Evolutionary conservation across 495 filamentous ascomycete genomes (phyloP).

Genomic region (Neurospora sp.): DNA sequence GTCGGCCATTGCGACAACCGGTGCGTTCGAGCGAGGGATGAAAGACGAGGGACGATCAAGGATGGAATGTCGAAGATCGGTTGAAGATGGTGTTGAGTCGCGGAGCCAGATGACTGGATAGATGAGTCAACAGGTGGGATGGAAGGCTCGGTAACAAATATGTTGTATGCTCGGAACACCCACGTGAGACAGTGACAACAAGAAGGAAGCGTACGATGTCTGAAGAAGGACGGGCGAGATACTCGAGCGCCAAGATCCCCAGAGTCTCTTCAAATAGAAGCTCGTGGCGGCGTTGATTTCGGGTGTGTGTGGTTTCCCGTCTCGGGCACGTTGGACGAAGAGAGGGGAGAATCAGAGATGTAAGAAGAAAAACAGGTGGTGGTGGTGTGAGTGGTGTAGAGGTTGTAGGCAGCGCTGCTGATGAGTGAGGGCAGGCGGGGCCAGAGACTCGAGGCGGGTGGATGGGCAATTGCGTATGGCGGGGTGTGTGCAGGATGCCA

Average conservation of each 20-base stretch:
- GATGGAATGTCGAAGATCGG: neutral
- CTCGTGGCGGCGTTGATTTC: neutral
- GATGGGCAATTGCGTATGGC: neutral
- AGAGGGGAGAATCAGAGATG: neutral
- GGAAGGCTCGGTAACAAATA: neutral
- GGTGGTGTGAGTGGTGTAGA: neutral
- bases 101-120: neutral
- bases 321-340: neutral
- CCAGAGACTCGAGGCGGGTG: neutral
- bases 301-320: neutral
- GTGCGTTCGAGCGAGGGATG: neutral
- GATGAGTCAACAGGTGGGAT: neutral
- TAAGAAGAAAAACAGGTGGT: neutral
- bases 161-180: neutral
- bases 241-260: neutral
- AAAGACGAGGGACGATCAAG: neutral
- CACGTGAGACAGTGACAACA: neutral
- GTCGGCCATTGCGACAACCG: constrained; percentile 29
- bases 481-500: neutral
- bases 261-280: neutral
- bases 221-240: neutral
- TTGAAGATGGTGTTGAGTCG: neutral
- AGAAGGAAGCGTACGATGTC: neutral
- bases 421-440: neutral
- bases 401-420: neutral